Evolutionary conservation across 2,329 filamentous ascomycete genomes (phyloP).

Genomic region (Claviceps sp.): DNA sequence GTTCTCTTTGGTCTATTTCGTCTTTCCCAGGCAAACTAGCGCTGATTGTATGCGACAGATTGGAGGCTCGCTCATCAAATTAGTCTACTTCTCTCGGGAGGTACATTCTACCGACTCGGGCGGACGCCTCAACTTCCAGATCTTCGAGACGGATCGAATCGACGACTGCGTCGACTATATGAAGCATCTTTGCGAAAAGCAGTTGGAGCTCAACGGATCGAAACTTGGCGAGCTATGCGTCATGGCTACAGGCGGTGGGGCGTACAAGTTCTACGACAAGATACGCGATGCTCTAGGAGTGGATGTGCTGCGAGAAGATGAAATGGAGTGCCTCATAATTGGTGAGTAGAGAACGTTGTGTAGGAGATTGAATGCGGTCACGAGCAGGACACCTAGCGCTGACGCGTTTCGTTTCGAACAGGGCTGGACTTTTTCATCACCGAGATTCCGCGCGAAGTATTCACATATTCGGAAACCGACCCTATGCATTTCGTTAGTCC

Average conservation of each 20-base stretch:
- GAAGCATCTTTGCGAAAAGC: slow-evolving; percentile 69
- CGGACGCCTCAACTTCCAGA: slow-evolving; percentile 86
- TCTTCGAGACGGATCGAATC: slow-evolving; percentile 90
- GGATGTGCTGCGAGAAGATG: slow-evolving; percentile 82
- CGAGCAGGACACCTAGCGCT: not conserved
- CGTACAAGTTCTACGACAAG: slow-evolving; percentile 92
- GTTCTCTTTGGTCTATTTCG: not conserved
- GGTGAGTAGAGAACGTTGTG: slow-evolving; percentile 33
- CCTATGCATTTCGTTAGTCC: slow-evolving; percentile 82
- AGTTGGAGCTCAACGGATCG: slow-evolving; percentile 62
- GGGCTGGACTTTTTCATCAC: slow-evolving; percentile 98
- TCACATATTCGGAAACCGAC: slow-evolving; percentile 83
- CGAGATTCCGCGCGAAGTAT: slow-evolving; percentile 92
- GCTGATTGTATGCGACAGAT: slow-evolving; percentile 43
- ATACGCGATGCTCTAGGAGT: slow-evolving; percentile 74
- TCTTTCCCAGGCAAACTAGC: not conserved
- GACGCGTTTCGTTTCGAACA: slow-evolving; percentile 17
- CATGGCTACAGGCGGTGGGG: slow-evolving; percentile 91
- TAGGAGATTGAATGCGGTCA: too few species aligned
- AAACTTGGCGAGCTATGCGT: slow-evolving; percentile 64
- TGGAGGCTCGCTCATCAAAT: slow-evolving; percentile 86
- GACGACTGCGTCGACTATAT: slow-evolving; percentile 91
- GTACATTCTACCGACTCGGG: slow-evolving; percentile 65
- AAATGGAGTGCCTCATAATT: slow-evolving; percentile 97
- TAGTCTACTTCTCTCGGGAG: slow-evolving; percentile 94